Evolutionary conservation across 1,139 yeast species (phyloP).

Genomic region (Hemisphaericaspora lyxosophila): DNA sequence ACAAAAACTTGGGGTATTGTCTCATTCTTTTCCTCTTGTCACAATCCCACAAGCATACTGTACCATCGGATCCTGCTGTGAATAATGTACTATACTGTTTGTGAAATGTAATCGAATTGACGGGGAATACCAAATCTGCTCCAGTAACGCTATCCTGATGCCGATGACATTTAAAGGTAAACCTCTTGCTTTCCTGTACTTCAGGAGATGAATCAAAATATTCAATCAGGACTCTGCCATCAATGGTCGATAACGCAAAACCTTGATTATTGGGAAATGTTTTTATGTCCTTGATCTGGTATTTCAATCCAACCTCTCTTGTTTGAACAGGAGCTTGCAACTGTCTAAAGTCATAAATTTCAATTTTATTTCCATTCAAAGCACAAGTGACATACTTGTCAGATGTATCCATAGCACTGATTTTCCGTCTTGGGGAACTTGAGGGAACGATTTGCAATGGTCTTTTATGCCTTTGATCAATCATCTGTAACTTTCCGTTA

Average conservation of each 20-base stretch:
- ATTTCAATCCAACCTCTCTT: slow-evolving; percentile 71
- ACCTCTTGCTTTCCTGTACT: slow-evolving; percentile 47
- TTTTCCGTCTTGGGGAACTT: slow-evolving; percentile 40
- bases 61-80: slow-evolving; percentile 81
- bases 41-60: slow-evolving; percentile 77
- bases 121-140: slow-evolving; percentile 71
- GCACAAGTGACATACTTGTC: slow-evolving; percentile 53
- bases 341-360: slow-evolving; percentile 58
- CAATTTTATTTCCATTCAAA: slow-evolving; percentile 52
- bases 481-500: slow-evolving; percentile 46
- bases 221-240: slow-evolving; percentile 85
- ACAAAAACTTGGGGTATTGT: slow-evolving; percentile 50
- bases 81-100: slow-evolving; percentile 49
- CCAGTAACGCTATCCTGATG: slow-evolving; percentile 37
- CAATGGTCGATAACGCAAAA: slow-evolving; percentile 78
- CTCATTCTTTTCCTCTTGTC: slow-evolving; percentile 58
- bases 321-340: slow-evolving; percentile 45
- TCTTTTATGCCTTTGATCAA: slow-evolving; percentile 28
- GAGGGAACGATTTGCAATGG: slow-evolving; percentile 11
- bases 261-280: slow-evolving; percentile 60
- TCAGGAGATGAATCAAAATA: slow-evolving; percentile 55
- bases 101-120: slow-evolving; percentile 64
- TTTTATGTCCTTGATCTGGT: slow-evolving; percentile 63
- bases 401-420: slow-evolving; percentile 63
- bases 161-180: slow-evolving; percentile 87